phyloP scores from a whole-genome alignment of 768 basidiomycete species.

The Agaricus subrufescens region DNA sequence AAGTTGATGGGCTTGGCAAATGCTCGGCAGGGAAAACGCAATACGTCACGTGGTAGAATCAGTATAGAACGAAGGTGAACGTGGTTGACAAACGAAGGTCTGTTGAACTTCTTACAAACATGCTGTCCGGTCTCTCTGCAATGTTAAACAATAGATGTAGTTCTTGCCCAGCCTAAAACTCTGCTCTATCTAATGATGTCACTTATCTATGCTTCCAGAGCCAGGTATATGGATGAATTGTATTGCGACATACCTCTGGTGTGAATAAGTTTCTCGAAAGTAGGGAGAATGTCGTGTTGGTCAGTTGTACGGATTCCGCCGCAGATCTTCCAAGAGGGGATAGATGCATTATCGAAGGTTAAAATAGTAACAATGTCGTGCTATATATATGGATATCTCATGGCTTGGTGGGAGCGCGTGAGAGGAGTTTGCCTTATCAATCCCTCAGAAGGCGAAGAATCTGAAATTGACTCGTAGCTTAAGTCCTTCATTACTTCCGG shows the following conservation, averaged over 20 bases:
- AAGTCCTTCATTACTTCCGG: too few species aligned
- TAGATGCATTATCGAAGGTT: not conserved
- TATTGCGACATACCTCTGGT: constrained; percentile 3
- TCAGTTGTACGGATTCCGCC: not conserved
- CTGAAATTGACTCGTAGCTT: too few species aligned
- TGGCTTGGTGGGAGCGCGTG: too few species aligned
- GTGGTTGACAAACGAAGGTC: not conserved
- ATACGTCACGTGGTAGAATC: not conserved
- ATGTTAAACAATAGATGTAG: too few species aligned
- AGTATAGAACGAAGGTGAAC: not conserved
- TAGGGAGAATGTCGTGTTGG: too few species aligned
- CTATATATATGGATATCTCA: too few species aligned
- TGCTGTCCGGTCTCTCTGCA: not conserved
- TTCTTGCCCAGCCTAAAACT: not conserved
- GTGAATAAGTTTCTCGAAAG: not conserved
- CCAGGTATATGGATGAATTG: too few species aligned
- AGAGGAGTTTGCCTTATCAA: too few species aligned
- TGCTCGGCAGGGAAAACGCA: not conserved
- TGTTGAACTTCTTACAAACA: not conserved
- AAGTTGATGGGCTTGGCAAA: constrained; percentile 18
- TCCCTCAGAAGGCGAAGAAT: too few species aligned
- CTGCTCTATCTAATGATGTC: not conserved
- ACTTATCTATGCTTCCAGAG: too few species aligned
- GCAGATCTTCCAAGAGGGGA: not conserved
- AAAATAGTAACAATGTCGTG: too few species aligned